Evolutionary conservation across 345 rosid species (phyloP).

Genomic region (Durio zibethinus): DNA sequence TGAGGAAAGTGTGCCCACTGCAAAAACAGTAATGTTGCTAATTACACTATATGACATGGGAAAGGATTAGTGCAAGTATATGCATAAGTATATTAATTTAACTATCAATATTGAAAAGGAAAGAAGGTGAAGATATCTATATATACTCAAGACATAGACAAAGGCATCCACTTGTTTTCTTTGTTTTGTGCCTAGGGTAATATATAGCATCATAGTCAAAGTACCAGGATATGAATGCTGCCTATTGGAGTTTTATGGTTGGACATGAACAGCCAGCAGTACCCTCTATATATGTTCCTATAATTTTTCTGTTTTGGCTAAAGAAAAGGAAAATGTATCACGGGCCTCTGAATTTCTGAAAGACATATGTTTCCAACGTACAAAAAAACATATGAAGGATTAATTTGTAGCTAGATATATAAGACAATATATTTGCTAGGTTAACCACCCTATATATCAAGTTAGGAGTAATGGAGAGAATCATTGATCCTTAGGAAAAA

Average conservation of each 20-base stretch:
- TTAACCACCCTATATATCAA: neutral
- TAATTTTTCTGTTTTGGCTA: neutral
- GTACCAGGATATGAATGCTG: neutral
- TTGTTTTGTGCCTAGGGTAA: neutral
- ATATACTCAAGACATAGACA: neutral
- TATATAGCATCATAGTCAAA: neutral
- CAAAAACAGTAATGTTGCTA: slow-evolving; percentile 13
- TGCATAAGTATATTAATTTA: neutral
- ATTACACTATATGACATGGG: neutral
- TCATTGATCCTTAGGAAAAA: neutral
- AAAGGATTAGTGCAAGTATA: neutral
- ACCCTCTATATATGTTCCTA: neutral
- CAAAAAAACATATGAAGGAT: neutral
- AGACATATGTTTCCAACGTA: neutral
- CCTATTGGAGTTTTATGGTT: neutral
- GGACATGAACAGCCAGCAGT: neutral
- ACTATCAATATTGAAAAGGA: neutral
- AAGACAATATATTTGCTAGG: neutral
- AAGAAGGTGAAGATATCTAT: neutral
- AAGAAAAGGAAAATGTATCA: neutral
- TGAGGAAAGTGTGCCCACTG: slow-evolving; percentile 98
- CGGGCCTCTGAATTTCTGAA: neutral
- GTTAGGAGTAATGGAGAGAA: neutral
- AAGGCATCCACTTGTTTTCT: neutral
- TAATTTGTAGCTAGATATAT: neutral